Evolutionary conservation across 148 eudicot species (phyloP), one percentile per base, ranked within the genome.

Genomic region (Rhododendron williamsianum): DNA sequence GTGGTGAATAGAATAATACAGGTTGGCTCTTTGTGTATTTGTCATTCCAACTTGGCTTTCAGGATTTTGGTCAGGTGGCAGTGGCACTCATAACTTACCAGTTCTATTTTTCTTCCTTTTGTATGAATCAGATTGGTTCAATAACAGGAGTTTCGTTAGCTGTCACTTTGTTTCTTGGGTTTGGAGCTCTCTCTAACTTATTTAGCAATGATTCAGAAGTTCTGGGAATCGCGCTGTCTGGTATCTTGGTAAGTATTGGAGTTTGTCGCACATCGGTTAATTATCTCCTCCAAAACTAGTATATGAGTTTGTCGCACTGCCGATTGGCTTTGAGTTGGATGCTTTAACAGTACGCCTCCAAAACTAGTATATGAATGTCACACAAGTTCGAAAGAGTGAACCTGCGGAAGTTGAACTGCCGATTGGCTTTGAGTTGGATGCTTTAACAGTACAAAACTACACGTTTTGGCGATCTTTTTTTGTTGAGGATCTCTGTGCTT

Each of bases 1-100:
- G 95, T 96, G 84, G 88, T 92, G 76, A 92, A 94, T 86, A 93
- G 89, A 91, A 94, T 96, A 80, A 80, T 96, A 72, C 96, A 93
- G 98, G 99, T 96, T 85, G 85, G 87, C 74, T 78, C 13, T 51
- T 80, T 85, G 67, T 71, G 76, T 81, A 78, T 76, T 16, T 25
- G 23, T 78, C 76, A 76, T 74, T 65, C 9, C 52, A 25, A 69
- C 25, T 82, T 73, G 21, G 18, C 43, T 63, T 80, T 56, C 83
- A 27, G 67, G n/a, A 33, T 46, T 82, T 63, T 65, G 36, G 30
- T 63, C 41, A 74, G 21, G 33, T 15, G 52, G 56, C 56, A 36
- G 33, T 15, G 52, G 56, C 56, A 36, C 9, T 76, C 7, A 3
- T 43, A 81, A 80, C 56, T 81, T 35, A 10, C 80, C 41, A 33